Percentiles rank a stretch among this genome's conserved stretches.
phyloP scores from a whole-genome alignment of 306 rosid genomes.

The Lathyrus aphaca region DNA sequence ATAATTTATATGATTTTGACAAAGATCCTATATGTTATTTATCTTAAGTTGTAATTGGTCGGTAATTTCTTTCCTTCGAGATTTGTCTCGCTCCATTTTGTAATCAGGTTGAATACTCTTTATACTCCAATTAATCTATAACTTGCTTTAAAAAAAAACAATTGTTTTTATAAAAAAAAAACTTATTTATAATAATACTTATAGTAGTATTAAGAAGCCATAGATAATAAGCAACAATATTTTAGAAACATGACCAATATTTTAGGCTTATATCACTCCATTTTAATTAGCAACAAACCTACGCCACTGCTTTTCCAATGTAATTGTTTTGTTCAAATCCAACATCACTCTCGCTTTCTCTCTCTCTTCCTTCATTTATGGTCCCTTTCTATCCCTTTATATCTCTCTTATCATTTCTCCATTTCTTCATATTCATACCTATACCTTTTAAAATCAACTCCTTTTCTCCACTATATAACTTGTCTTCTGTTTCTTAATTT shows the following conservation, averaged over 20 bases:
- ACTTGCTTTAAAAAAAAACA: too few relatives aligned
- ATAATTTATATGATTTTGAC: too few relatives aligned
- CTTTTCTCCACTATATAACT: constrained; percentile 17
- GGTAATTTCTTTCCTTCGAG: too few relatives aligned
- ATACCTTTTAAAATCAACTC: constrained; percentile 33
- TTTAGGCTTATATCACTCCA: constrained; percentile 4
- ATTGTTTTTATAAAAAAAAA: too few relatives aligned
- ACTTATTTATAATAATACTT: too few relatives aligned
- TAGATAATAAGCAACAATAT: too few relatives aligned
- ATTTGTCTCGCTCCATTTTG: too few relatives aligned
- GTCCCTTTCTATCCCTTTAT: constrained; percentile 74
- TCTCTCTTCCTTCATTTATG: constrained; percentile 44
- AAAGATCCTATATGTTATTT: too few relatives aligned
- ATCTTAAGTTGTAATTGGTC: too few relatives aligned
- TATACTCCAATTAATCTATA: too few relatives aligned
- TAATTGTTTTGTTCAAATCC: constrained; percentile 75
- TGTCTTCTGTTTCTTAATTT: constrained; percentile 37
- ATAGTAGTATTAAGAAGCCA: too few relatives aligned
- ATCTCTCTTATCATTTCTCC: constrained; percentile 70
- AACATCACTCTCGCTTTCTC: constrained; percentile 55
- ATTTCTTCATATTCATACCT: constrained; percentile 45
- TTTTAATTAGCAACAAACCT: constrained; percentile 45
- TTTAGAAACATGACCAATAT: background rate
- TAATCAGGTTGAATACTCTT: too few relatives aligned
- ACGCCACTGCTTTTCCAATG: constrained; percentile 65